Evolutionary conservation across 164 flowering plant species (phyloP).

Genomic region (Annona squamosa): DNA sequence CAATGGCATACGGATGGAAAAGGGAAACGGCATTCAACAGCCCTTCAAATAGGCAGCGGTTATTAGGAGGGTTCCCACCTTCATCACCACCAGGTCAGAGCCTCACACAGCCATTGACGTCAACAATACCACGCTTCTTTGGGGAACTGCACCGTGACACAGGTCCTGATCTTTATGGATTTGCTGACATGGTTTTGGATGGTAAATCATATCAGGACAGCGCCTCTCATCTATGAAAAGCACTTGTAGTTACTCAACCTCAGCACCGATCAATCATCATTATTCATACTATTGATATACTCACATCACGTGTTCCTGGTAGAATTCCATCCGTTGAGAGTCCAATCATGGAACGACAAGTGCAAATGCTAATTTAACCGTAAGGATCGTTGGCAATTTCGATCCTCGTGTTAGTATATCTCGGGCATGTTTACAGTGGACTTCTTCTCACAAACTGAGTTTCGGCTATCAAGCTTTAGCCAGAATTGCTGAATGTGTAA

Average conservation of each 20-base stretch:
- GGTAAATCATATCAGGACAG: slow-evolving; percentile 11
- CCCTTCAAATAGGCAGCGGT: slow-evolving; percentile 4
- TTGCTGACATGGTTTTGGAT: slow-evolving; percentile 35
- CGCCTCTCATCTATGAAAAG: slow-evolving; percentile 3
- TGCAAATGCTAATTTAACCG: too few species aligned
- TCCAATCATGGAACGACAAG: too few species aligned
- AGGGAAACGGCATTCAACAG: slow-evolving; percentile 14
- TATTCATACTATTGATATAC: neutral
- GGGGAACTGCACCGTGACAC: slow-evolving; percentile 5
- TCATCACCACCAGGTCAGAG: slow-evolving; percentile 10
- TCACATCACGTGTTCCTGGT: too few species aligned
- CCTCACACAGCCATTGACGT: slow-evolving; percentile 12
- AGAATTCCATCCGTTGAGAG: too few species aligned
- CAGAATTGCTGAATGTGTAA: too few species aligned
- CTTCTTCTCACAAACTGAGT: too few species aligned
- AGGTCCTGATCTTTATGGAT: slow-evolving; percentile 31
- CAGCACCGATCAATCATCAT: neutral
- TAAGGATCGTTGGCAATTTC: too few species aligned
- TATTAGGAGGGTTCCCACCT: neutral
- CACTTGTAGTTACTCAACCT: neutral
- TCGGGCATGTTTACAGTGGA: too few species aligned
- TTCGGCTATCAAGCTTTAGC: too few species aligned
- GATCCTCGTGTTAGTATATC: too few species aligned
- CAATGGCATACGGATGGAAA: slow-evolving; percentile 19
- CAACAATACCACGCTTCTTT: slow-evolving; percentile 11